Base-by-base conservation (phyloP, 2,329 filamentous ascomycete species). In the Exophiala mesophila region DNA sequence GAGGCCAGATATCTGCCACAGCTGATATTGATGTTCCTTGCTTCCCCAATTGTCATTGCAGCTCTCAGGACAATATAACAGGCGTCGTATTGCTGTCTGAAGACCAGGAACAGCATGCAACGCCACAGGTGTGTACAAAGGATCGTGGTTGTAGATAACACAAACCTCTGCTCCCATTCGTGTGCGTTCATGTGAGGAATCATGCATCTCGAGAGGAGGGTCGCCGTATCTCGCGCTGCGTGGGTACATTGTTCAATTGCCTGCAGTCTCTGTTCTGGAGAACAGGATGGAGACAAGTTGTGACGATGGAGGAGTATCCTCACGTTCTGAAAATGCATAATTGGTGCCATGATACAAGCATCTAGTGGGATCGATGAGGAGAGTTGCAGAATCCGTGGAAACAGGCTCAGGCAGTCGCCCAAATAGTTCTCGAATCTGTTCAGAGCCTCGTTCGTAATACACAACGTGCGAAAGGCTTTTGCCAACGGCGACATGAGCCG, bases 261-360 rank as follows among this genome's bases (percentile, higher is more conserved):
- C 5, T 78, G 76, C 3, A 73, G 65, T 31, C 90, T 78, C 30
- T 82, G 77, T 21, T 83, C 73, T 2, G 70, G 63, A 0, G 82
- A 73, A 57, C 83, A 88, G 7, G 71, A 71, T 0, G 88, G 85
- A 0, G 81, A 82, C 6, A 97, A 72, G 57, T 97, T 96, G 57
- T 94, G 88, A 30, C 92, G 80, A 63, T 95, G 87, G 6, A 98
- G 76, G 26, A 92, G 72, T 20, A 96, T 76, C n/a, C 88, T 83
- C 12, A 84, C 82, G 47, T 87, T 85, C 47, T 95, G 82, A 6
- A 97, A 76, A 57, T 87, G 82, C 21, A 85, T 76, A 6, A 94
- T 71, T 0, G 88, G 85, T 18, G 81, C 78, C 10, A 97, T 71
- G 29, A 83, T 80, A 39, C 82, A 76, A 6, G 87, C 81, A 45